Evolutionary conservation across 768 basidiomycete genomes (phyloP).

Genomic region (Psilocybe sp.): DNA sequence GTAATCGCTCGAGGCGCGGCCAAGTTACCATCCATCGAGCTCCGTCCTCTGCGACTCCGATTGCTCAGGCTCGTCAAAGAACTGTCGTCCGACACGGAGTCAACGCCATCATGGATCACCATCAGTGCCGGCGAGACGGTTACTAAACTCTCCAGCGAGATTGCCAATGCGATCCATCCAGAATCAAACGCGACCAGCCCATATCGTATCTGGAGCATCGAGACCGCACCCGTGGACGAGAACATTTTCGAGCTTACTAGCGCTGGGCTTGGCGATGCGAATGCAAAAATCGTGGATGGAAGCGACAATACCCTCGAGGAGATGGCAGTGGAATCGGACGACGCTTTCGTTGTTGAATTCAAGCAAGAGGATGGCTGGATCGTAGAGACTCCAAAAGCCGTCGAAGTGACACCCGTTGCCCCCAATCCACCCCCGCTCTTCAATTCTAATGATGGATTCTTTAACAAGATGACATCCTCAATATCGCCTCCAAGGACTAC

Average conservation of each 20-base stretch:
- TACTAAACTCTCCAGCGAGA: conserved; percentile 34
- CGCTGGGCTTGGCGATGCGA: conserved; percentile 25
- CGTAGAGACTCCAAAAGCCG: conserved; percentile 29
- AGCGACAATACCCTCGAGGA: conserved; percentile 56
- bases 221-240: conserved; percentile 35
- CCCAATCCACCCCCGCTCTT: conserved; percentile 50
- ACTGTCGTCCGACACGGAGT: conserved; percentile 17
- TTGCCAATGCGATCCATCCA: conserved; percentile 35
- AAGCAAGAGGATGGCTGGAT: conserved; percentile 59
- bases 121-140: conserved; percentile 55
- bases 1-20: conserved; percentile 60
- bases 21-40: conserved; percentile 59
- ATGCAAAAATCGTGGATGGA: conserved; percentile 42
- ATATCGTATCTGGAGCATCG: conserved; percentile 67
- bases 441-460: conserved; percentile 52
- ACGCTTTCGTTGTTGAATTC: conserved; percentile 78
- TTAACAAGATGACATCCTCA: conserved; percentile 38
- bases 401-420: conserved; percentile 13
- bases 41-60: conserved; percentile 65
- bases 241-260: conserved; percentile 29
- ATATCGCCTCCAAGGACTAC: conserved; percentile 11
- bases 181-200: conserved; percentile 28
- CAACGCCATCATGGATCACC: conserved; percentile 33
- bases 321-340: conserved; percentile 53
- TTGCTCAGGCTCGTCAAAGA: conserved; percentile 46